A percentile compares a stretch with the other conserved stretches of the same genome.
Conservation (phyloP, 805 yeast species). For the Candida pini region DNA sequence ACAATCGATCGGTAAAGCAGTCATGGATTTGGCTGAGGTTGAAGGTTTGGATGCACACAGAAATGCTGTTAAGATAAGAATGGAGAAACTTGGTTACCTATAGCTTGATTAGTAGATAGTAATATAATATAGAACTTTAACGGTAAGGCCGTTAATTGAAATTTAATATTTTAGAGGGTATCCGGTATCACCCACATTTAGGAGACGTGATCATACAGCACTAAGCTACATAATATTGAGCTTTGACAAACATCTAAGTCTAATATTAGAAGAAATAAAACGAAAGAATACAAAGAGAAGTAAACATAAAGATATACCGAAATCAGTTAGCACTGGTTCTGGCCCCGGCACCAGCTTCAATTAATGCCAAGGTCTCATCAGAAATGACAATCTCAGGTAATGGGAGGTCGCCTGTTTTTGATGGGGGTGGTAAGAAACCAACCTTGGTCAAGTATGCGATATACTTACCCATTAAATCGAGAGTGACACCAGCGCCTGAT, state of each 20-base stretch:
- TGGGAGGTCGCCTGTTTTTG: constrained; percentile 30
- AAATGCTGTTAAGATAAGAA: constrained; percentile 91
- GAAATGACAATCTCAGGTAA: constrained; percentile 57
- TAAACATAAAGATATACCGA: no score
- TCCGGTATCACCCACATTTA: no score
- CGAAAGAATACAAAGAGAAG: no score
- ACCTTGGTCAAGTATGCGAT: constrained; percentile 72
- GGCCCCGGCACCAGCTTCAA: constrained; percentile 65
- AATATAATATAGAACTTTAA: no score
- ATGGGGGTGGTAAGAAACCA: constrained; percentile 73
- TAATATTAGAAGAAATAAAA: no score
- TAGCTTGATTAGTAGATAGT: constrained; percentile 3
- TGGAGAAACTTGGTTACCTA: constrained; percentile 65
- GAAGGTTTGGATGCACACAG: constrained; percentile 98
- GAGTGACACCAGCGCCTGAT: constrained; percentile 70
- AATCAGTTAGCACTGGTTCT: constrained; percentile 55
- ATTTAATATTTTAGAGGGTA: no score
- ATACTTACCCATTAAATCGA: constrained; percentile 63
- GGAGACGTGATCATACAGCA: no score
- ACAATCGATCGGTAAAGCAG: constrained; percentile 88
- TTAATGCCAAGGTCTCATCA: constrained; percentile 50
- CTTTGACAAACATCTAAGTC: no score
- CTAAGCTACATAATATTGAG: no score
- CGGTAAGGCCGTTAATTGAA: no score
- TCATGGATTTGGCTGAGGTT: constrained; percentile 89